Conservation (phyloP, 1,284 basidiomycete genomes). For the Dichomitus squalens region DNA sequence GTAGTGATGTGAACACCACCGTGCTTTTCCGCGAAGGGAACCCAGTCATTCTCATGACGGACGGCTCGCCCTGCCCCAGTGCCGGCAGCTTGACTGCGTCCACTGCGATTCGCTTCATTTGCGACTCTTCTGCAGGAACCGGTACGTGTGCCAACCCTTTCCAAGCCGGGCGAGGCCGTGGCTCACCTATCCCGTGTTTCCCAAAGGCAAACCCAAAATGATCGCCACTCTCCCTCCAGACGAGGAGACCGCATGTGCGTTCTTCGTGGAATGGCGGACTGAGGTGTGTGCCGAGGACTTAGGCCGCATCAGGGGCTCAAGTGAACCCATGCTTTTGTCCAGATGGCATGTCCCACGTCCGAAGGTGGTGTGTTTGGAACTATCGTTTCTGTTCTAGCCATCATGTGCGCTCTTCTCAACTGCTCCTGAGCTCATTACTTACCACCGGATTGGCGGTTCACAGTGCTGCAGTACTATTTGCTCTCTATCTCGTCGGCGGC, state of each 20-base stretch:
- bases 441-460: slow-evolving; percentile 3
- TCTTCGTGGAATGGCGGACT: slow-evolving; percentile 74
- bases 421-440: slow-evolving; percentile 15
- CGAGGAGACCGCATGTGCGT: slow-evolving; percentile 67
- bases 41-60: slow-evolving; percentile 51
- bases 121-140: slow-evolving; percentile 53
- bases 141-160: slow-evolving; percentile 38
- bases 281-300: slow-evolving; percentile 46
- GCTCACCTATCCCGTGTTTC: background rate
- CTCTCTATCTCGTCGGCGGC: slow-evolving; percentile 60
- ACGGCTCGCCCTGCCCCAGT: slow-evolving; percentile 61
- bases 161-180: background rate
- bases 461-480: slow-evolving; percentile 56
- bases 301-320: background rate
- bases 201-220: slow-evolving; percentile 52
- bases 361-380: slow-evolving; percentile 54
- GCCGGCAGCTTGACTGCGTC: slow-evolving; percentile 52
- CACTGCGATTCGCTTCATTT: slow-evolving; percentile 70
- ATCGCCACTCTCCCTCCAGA: slow-evolving; percentile 62
- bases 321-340: slow-evolving; percentile 2
- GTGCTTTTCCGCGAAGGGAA: slow-evolving; percentile 51
- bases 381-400: slow-evolving; percentile 51
- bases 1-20: slow-evolving; percentile 63
- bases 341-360: slow-evolving; percentile 69
- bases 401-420: slow-evolving; percentile 45